These are phyloP conservation scores for Aspergillus felis DNA, from an alignment of 2,329 filamentous ascomycete species.

Conservation along the genomic window DNA sequence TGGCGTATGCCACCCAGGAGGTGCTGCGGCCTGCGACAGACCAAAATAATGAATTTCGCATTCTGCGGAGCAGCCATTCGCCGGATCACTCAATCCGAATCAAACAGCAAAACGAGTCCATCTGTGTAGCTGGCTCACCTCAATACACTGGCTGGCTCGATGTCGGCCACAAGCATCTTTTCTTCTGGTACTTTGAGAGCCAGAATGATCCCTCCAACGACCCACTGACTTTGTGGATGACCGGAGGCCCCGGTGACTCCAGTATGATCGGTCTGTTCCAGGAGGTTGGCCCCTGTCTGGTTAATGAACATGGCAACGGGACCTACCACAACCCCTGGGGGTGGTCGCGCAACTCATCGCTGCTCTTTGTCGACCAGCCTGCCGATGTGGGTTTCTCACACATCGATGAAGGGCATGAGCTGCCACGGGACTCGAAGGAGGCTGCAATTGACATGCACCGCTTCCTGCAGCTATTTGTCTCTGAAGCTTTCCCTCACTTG, in stretches of 20 bases:
- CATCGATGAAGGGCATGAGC: slow-evolving; percentile 12
- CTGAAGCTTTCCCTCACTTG: slow-evolving; percentile 43
- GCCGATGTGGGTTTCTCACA: slow-evolving; percentile 25
- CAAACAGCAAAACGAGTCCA: slow-evolving; percentile 20
- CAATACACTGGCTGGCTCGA: slow-evolving; percentile 29
- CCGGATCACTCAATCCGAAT: slow-evolving; percentile 21
- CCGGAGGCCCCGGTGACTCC: slow-evolving; percentile 17
- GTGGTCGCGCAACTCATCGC: slow-evolving; percentile 21
- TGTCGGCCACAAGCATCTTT: slow-evolving; percentile 14
- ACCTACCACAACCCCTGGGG: slow-evolving; percentile 17
- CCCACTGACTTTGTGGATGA: slow-evolving; percentile 22
- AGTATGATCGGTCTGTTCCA: slow-evolving; percentile 17
- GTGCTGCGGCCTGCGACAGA: background rate
- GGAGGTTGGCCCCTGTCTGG: slow-evolving; percentile 14
- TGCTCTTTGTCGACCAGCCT: slow-evolving; percentile 27
- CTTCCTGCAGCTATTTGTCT: slow-evolving; percentile 48
- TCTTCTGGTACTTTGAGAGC: slow-evolving; percentile 23
- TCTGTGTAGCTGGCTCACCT: slow-evolving; percentile 22
- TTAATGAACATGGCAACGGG: slow-evolving; percentile 19
- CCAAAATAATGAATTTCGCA: background rate
- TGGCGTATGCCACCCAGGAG: background rate
- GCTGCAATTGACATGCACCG: slow-evolving; percentile 48
- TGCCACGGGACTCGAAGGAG: slow-evolving; percentile 33
- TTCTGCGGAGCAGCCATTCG: slow-evolving; percentile 3
- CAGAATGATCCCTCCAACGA: slow-evolving; percentile 18